Base-by-base conservation (phyloP, 192 early-diverging fungal genomes). In the Umbelopsis sp. region DNA sequence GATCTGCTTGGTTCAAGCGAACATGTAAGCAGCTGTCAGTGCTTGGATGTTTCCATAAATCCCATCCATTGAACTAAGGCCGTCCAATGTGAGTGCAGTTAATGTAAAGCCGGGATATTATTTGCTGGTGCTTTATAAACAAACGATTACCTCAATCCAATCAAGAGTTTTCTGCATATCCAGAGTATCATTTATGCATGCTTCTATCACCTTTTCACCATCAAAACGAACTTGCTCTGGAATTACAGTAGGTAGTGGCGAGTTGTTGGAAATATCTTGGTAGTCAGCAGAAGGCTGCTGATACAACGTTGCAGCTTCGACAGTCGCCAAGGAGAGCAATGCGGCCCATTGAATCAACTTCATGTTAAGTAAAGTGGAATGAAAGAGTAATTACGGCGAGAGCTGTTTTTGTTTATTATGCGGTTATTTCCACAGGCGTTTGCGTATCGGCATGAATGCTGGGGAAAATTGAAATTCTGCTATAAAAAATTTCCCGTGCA, bases 21-120 rank as follows among this genome's bases (percentile, higher is more conserved):
- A 62, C 56, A 7, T 62, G 56, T 5, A 62, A 62, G 8, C 56
- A 62, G 14, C 12, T 62, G 31, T 62, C 56, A 31, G 56, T 34
- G 11, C 29, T 62, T 17, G 56, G 56, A 34, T 29, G 16, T 62
- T 62, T 62, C 56, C 56, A 62, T 14, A 62, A n/a, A n/a, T 62
- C 56, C 29, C 26, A 62, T 11, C 31, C 56, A 34, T 62, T 22
- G 31, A 16, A 26, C 56, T 62, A 62, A 62, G 47, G 16, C n/a
- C n/a, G n/a, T n/a, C n/a, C n/a, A n/a, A n/a, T n/a, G n/a, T 6
- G n/a, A 21, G 3, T n/a, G 47, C 3, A n/a, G 4, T 20, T 3
- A 47, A 17, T 17, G 16, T 17, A 7, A 17, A n/a, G 14, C 45
- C 11, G n/a, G 2, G 5, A 3, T 49, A 17, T 41, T 41, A 41